Base-by-base conservation (phyloP, 768 basidiomycete species). In the Lactarius tabidus region DNA sequence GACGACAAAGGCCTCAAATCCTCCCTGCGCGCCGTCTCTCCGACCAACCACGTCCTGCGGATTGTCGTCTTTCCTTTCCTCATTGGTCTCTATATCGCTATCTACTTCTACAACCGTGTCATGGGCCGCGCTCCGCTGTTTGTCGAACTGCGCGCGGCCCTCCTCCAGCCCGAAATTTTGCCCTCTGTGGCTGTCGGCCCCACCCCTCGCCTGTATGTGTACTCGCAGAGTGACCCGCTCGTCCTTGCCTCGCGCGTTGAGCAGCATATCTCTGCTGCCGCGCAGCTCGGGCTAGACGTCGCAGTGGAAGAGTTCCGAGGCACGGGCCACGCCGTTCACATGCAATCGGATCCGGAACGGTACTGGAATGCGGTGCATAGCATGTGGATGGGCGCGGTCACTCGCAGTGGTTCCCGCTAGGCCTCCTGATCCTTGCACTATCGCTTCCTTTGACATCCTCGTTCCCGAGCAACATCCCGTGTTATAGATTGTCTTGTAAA, bases 361-460 rank as follows among this genome's bases (percentile, higher is more conserved):
- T 70, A 70, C 51, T 70, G 67, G 70, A 51, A 39, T 6, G 67
- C 67, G 23, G 65, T 70, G 48, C 55, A 60, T 45, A 48, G 39
- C 3, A 59, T 67, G 53, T 70, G 67, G 70, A 60, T 23, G 38
- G 60, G 60, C n/a, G 63, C 68, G 2, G 62, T 63, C n/a, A 36
- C 26, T 9, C 54, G 31, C 8, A 33, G 38, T 36, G 45, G 61
- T n/a, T 18, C 60, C n/a, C 29, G 29, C n/a, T 54, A 61, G n/a
- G n/a, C 60, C 23, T 6, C n/a, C 17, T 10, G 29, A 33, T 36
- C 15, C 9, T 26, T 14, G 23, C 45, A 51, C 26, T 26, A 6
- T 26, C 2, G 15, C 48, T 51, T 51, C 48, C 26, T 48, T 15
- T 2, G 45, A 48, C 23, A 12, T 23, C 23, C 39, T 26, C 23